Conservation (phyloP, 1,139 yeast species). For the Pichia inconspicua region DNA sequence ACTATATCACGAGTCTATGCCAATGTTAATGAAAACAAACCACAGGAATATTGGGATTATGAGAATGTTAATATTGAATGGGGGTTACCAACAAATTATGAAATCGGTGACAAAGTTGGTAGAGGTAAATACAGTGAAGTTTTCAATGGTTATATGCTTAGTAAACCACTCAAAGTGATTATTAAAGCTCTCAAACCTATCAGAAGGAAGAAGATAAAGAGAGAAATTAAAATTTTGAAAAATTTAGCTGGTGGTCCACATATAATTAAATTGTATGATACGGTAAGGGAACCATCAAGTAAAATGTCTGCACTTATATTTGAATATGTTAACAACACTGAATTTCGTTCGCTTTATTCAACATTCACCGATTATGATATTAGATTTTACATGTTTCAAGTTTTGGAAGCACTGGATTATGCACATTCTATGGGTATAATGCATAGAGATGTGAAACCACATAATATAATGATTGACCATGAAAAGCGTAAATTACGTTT, state of each 20-base stretch:
- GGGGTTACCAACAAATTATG: constrained; percentile 65
- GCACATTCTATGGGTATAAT: constrained; percentile 79
- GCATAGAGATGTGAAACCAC: constrained; percentile 82
- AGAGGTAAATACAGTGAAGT: constrained; percentile 79
- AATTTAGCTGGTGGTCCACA: constrained; percentile 72
- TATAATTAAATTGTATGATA: constrained; percentile 58
- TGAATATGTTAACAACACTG: constrained; percentile 64
- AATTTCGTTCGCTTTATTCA: constrained; percentile 65
- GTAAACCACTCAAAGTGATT: constrained; percentile 39
- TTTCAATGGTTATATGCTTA: constrained; percentile 45
- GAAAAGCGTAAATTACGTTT: constrained; percentile 50
- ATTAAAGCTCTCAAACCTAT: constrained; percentile 76
- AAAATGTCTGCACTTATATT: constrained; percentile 72
- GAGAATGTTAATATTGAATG: constrained; percentile 63
- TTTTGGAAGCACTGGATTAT: constrained; percentile 64
- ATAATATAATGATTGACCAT: constrained; percentile 79
- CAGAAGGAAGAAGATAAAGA: constrained; percentile 66
- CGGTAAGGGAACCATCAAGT: constrained; percentile 65
- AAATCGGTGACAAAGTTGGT: constrained; percentile 63
- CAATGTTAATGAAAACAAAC: constrained; percentile 55
- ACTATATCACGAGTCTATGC: constrained; percentile 50
- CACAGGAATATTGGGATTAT: constrained; percentile 73
- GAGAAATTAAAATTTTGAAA: constrained; percentile 70
- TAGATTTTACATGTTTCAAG: constrained; percentile 61
- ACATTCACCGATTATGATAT: constrained; percentile 55